These are phyloP conservation scores for Raddia guianensis DNA, from an alignment of 176 grass and related monocot species.

Conservation along the genomic window DNA sequence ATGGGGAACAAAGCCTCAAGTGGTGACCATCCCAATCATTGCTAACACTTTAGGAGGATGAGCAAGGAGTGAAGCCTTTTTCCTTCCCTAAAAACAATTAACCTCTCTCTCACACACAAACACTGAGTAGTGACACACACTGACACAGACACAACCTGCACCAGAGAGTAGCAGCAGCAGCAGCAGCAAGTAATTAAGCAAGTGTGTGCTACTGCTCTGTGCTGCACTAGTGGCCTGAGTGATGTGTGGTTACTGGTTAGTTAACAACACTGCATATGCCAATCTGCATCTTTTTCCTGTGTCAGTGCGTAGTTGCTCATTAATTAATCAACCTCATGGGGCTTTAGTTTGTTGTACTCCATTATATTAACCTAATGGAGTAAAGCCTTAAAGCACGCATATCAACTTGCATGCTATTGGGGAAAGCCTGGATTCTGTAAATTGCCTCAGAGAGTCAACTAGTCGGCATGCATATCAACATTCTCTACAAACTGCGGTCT, in stretches of 20 bases:
- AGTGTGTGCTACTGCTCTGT: constrained; percentile 14
- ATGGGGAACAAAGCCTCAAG: constrained; percentile 39
- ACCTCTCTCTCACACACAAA: neutral
- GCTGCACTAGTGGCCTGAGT: constrained; percentile 37
- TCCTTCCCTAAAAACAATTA: constrained; percentile 1
- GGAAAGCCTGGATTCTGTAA: neutral
- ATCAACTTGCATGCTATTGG: constrained; percentile 23
- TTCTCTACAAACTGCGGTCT: neutral
- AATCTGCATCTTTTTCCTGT: constrained; percentile 32
- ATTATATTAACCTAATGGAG: constrained; percentile 41
- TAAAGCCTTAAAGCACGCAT: constrained; percentile 34
- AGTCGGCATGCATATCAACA: constrained; percentile 28
- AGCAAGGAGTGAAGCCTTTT: constrained; percentile 8
- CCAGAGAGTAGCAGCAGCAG: constrained; percentile 1
- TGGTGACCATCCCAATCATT: constrained; percentile 44
- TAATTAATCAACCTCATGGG: neutral
- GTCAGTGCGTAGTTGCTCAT: constrained; percentile 24
- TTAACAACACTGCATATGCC: constrained; percentile 39
- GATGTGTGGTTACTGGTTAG: constrained; percentile 37
- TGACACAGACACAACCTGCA: constrained; percentile 7
- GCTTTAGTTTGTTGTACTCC: neutral
- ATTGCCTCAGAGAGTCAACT: constrained; percentile 21
- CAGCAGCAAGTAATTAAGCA: neutral
- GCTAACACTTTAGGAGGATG: constrained; percentile 36
- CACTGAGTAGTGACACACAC: neutral